Base-by-base conservation (phyloP, 2,329 filamentous ascomycete genomes). In the Arachnomyces sp. region DNA sequence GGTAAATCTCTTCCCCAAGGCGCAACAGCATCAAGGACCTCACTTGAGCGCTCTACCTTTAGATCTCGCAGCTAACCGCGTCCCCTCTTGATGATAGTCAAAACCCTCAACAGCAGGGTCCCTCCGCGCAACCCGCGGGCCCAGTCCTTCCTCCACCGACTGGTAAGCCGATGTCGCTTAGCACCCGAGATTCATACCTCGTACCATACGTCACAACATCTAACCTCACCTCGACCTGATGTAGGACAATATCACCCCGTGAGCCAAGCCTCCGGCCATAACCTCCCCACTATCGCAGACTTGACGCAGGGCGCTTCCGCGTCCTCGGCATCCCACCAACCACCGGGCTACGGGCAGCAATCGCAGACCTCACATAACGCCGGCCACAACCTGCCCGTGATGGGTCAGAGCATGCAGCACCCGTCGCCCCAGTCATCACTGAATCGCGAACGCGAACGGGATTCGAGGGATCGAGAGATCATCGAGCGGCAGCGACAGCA, bases 381-480 rank as follows among this genome's bases (percentile, higher is more conserved):
- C 11, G 56, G 56, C 2, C 63, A 66, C 38, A 58, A 62, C 14
- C 55, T 66, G 28, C 63, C 63, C 4, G 63, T 60, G 9, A 65
- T 66, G 32, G 58, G 58, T 3, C 63, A 65, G 40, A 58, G 62
- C 15, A 66, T 66, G 58, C 59, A 61, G 42, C 63, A 66, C 37
- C 55, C 65, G 31, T 63, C 63, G 40, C 58, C 65, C 12, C 56
- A 67, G 50, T 16, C 54, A 36, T 50, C 61, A 43, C 42, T 69
- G 42, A 63, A 65, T 48, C 57, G 65, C 45, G 62, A 66, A 39
- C 62, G 61, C 25, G 63, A 66, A 50, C 68, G 73, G 42, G 74
- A 79, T 49, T 68, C 74, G 18, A 46, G 71, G 57, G 68, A 74
- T 61, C 69, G 77, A 60, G 71, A 76, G 36, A 59, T 70, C 40